Evolutionary conservation across 1,139 yeast genomes (phyloP).

Genomic region (Candida pseudoviswanathii): DNA sequence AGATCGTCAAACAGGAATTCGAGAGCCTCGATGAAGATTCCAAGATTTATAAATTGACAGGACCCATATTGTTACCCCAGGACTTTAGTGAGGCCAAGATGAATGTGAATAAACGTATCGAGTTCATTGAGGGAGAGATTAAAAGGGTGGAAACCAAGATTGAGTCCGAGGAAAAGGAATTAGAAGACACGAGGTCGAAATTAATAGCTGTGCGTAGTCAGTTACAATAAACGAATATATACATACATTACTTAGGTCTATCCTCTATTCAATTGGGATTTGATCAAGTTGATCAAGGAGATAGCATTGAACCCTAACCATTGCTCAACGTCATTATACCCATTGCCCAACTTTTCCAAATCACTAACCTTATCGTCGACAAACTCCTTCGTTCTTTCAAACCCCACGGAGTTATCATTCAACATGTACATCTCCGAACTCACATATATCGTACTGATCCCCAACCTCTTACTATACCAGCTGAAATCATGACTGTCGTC

Average conservation of each 20-base stretch:
- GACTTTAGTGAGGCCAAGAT: constrained; percentile 77
- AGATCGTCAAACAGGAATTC: constrained; percentile 86
- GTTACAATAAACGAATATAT: not conserved
- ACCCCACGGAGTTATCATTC: constrained; percentile 65
- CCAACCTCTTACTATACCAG: constrained; percentile 88
- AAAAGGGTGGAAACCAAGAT: constrained; percentile 65
- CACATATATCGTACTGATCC: constrained; percentile 70
- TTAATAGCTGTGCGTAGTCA: constrained; percentile 42
- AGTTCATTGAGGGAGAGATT: constrained; percentile 80
- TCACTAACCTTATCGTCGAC: constrained; percentile 63
- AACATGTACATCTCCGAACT: constrained; percentile 79
- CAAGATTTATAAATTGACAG: constrained; percentile 84
- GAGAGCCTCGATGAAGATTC: constrained; percentile 57
- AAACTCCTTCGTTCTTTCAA: constrained; percentile 59
- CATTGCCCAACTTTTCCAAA: constrained; percentile 56
- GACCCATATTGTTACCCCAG: constrained; percentile 90
- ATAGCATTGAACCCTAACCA: constrained; percentile 75
- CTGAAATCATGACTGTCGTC: constrained; percentile 83
- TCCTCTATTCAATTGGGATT: constrained; percentile 71
- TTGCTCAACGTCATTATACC: constrained; percentile 66
- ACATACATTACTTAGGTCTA: constrained; percentile 21
- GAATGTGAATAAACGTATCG: constrained; percentile 86
- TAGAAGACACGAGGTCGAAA: constrained; percentile 52
- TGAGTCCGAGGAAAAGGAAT: constrained; percentile 48
- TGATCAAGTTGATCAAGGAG: constrained; percentile 65